Conservation (phyloP, 768 basidiomycete genomes). For the Gymnopilus junonius region DNA sequence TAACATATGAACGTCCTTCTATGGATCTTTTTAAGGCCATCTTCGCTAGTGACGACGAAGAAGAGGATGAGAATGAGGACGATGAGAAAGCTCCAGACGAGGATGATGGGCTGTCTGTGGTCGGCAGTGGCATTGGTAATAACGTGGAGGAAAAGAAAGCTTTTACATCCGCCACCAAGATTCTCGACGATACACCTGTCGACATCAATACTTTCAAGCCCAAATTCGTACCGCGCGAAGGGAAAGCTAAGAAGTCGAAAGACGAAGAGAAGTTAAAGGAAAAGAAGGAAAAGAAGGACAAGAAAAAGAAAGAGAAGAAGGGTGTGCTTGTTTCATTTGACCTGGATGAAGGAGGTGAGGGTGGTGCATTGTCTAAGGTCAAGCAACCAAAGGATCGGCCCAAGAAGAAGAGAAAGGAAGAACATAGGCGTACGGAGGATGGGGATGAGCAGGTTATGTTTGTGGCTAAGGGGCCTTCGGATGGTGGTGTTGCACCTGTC, state of each 20-base stretch:
- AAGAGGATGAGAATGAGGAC: slow-evolving; percentile 52
- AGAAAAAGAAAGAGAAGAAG: slow-evolving; percentile 49
- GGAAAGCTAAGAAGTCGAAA: slow-evolving; percentile 45
- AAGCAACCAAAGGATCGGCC: slow-evolving; percentile 42
- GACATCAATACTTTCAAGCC: slow-evolving; percentile 86
- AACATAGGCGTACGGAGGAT: slow-evolving; percentile 38
- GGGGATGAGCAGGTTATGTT: slow-evolving; percentile 61
- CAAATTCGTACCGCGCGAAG: slow-evolving; percentile 77
- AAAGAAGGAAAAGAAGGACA: slow-evolving; percentile 54
- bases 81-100: slow-evolving; percentile 48
- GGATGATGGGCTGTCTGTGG: slow-evolving; percentile 25
- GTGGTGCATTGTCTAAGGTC: slow-evolving; percentile 12
- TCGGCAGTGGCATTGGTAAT: slow-evolving; percentile 15
- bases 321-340: slow-evolving; percentile 75
- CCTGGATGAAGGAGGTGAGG: slow-evolving; percentile 64
- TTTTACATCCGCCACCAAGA: slow-evolving; percentile 18
- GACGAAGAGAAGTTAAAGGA: slow-evolving; percentile 49
- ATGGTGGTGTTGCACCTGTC: slow-evolving; percentile 20
- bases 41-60: slow-evolving; percentile 94
- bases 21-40: slow-evolving; percentile 98
- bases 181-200: slow-evolving; percentile 32
- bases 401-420: slow-evolving; percentile 47
- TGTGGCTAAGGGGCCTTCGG: slow-evolving; percentile 67
- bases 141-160: slow-evolving; percentile 13
- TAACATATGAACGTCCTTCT: slow-evolving; percentile 86